Conservation (phyloP, 176 grass and related monocot genomes). For the Carex cristatella region DNA sequence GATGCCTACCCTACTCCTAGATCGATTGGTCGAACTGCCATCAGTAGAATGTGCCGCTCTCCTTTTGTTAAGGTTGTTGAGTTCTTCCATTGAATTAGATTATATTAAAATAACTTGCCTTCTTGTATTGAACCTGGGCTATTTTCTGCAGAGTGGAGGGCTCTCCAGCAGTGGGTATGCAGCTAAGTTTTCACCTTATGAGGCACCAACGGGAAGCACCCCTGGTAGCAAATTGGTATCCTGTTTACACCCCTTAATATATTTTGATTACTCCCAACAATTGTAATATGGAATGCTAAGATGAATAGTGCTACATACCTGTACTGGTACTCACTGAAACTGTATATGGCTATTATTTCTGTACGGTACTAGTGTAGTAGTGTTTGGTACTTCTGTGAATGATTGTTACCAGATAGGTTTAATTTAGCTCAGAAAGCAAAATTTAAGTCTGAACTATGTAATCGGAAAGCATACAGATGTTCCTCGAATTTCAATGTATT, state of each 20-base stretch:
- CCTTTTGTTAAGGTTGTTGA: conserved; percentile 25
- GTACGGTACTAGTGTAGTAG: neutral
- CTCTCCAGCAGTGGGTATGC: conserved; percentile 7
- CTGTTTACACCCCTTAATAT: neutral
- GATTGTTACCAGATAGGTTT: neutral
- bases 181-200: conserved; percentile 18
- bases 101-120: neutral
- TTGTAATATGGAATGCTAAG: neutral
- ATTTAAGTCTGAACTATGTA: neutral
- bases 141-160: conserved; percentile 16
- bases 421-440: neutral
- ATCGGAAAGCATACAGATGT: neutral
- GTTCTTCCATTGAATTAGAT: neutral
- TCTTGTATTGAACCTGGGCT: neutral
- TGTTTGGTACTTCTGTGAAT: neutral
- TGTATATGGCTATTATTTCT: neutral
- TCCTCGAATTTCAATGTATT: too few species aligned
- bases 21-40: conserved; percentile 21
- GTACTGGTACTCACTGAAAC: neutral
- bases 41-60: conserved; percentile 30
- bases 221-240: conserved; percentile 21
- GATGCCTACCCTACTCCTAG: conserved; percentile 17
- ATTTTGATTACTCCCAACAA: neutral
- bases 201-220: conserved; percentile 2
- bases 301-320: neutral